These are phyloP conservation scores for Umbellularia californica DNA, from an alignment of 164 flowering plant genomes.

Conservation along the genomic window DNA sequence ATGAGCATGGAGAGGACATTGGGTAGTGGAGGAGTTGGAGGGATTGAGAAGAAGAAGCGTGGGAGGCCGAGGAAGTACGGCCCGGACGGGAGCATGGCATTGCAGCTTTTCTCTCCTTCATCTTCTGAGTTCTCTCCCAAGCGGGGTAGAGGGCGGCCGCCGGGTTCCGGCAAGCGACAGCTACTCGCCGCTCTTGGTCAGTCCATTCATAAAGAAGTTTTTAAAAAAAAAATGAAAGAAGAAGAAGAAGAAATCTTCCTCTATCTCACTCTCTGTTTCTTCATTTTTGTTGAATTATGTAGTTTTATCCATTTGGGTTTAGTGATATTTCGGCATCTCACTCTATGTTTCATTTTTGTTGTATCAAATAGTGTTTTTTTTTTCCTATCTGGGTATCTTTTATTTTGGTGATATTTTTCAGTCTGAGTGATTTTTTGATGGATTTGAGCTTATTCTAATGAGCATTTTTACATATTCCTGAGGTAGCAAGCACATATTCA, in stretches of 20 bases:
- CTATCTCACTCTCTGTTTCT: not conserved
- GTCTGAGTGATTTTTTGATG: not conserved
- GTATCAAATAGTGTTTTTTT: not conserved
- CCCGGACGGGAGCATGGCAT: constrained; percentile 48
- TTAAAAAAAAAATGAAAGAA: too few species aligned
- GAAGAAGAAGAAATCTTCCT: not conserved
- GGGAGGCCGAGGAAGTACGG: constrained; percentile 90
- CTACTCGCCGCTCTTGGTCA: constrained; percentile 60
- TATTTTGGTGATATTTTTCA: not conserved
- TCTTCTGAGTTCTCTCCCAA: constrained; percentile 29
- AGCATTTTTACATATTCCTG: not conserved
- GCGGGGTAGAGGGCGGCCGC: constrained; percentile 61
- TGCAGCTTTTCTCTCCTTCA: constrained; percentile 22
- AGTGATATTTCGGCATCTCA: not conserved
- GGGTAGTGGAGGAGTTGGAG: constrained; percentile 17
- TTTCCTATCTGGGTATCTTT: not conserved
- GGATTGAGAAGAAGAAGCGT: constrained; percentile 48
- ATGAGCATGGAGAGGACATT: constrained; percentile 24
- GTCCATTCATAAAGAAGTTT: constrained; percentile 1
- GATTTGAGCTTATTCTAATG: not conserved
- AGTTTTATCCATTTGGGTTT: not conserved
- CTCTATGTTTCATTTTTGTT: not conserved
- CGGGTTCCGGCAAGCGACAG: constrained; percentile 65
- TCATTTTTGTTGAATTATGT: not conserved
- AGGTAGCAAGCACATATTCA: not conserved